These are phyloP conservation scores for Ogataea trehalophila DNA, from an alignment of 805 yeast genomes.

Conservation along the genomic window DNA sequence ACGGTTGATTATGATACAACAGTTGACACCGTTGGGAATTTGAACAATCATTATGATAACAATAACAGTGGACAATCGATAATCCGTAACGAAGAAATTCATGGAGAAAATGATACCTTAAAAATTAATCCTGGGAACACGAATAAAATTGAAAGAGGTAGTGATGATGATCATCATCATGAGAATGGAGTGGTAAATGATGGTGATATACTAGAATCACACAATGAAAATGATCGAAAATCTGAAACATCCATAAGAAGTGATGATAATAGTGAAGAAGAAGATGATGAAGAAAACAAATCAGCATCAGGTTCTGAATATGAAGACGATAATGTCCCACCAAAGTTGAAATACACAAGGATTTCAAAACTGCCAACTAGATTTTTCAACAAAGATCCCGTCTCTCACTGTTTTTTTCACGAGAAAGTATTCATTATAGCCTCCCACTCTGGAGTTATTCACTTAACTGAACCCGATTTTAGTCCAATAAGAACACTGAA, in stretches of 20 bases:
- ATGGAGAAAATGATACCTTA: slow-evolving; percentile 25
- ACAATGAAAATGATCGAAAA: too few species aligned
- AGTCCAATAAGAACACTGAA: slow-evolving; percentile 64
- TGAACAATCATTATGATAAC: slow-evolving; percentile 5
- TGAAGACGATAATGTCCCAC: slow-evolving; percentile 56
- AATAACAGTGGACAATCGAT: background rate
- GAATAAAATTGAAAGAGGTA: background rate
- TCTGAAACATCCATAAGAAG: background rate
- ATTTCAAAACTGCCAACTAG: slow-evolving; percentile 61
- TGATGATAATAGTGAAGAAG: slow-evolving; percentile 21
- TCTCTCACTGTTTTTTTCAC: slow-evolving; percentile 62
- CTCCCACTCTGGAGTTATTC: slow-evolving; percentile 82
- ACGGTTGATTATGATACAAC: slow-evolving; percentile 18
- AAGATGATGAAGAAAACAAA: slow-evolving; percentile 20
- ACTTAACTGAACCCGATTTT: slow-evolving; percentile 58
- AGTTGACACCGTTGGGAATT: slow-evolving; percentile 3
- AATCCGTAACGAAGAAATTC: slow-evolving; percentile 1
- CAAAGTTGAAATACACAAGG: slow-evolving; percentile 70
- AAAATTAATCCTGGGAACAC: too few species aligned
- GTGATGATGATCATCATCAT: background rate
- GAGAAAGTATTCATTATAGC: slow-evolving; percentile 71
- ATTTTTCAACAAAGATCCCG: slow-evolving; percentile 70
- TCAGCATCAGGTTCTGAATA: slow-evolving; percentile 35
- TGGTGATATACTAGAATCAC: too few species aligned
- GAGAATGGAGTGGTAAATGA: too few species aligned